Conservation (phyloP, 257 asterid species). For the Przewalskia tangutica region DNA sequence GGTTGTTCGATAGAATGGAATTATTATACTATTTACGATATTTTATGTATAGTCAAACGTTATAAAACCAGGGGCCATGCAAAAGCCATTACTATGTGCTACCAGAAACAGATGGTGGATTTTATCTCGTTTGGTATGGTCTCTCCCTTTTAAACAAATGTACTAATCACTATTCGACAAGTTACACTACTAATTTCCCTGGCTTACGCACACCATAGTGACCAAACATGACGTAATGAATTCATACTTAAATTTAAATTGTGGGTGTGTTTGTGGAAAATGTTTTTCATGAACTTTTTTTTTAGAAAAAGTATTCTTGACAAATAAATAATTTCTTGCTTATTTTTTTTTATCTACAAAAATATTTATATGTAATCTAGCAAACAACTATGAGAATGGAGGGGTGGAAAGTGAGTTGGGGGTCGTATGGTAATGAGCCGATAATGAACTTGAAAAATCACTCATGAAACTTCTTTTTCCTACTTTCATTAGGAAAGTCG, state of each 20-base stretch:
- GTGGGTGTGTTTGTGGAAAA: too few relatives aligned
- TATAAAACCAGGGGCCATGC: constrained; percentile 20
- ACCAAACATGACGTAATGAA: not conserved
- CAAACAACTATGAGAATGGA: too few relatives aligned
- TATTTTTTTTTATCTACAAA: too few relatives aligned
- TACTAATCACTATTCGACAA: not conserved
- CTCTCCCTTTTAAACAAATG: not conserved
- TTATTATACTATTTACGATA: not conserved
- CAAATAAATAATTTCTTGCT: too few relatives aligned
- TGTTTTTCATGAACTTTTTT: too few relatives aligned
- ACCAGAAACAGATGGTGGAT: not conserved
- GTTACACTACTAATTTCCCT: not conserved
- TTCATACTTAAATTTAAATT: not conserved
- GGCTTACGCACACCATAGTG: not conserved
- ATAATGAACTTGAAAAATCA: too few relatives aligned
- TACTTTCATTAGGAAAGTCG: too few relatives aligned
- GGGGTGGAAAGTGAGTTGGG: too few relatives aligned
- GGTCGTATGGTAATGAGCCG: too few relatives aligned
- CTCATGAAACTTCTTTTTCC: too few relatives aligned
- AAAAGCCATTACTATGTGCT: constrained; percentile 16
- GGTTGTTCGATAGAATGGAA: not conserved
- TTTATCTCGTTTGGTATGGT: not conserved
- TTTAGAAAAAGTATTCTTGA: too few relatives aligned
- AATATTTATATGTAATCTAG: too few relatives aligned
- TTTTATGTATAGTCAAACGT: constrained; percentile 2